Percentiles rank a stretch among this genome's conserved stretches.
Evolutionary conservation across 1,139 yeast genomes (phyloP).

Genomic region (Ogataea hybrid): DNA sequence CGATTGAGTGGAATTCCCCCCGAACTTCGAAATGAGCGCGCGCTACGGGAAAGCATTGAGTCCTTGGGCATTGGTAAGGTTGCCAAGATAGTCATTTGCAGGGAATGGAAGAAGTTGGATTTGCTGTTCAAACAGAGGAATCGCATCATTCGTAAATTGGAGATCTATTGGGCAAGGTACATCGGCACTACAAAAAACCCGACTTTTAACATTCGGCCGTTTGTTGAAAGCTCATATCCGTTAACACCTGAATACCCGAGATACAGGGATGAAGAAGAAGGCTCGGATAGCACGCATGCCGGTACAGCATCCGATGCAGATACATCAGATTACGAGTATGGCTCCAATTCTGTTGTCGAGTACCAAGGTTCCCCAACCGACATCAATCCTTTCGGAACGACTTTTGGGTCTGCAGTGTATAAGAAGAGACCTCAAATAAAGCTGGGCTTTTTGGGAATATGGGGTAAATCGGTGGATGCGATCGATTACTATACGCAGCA

Average conservation of each 20-base stretch:
- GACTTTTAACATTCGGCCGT: conserved; percentile 28
- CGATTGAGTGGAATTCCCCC: conserved; percentile 91
- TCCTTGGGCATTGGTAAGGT: conserved; percentile 78
- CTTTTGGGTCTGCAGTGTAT: conserved; percentile 31
- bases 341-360: conserved; percentile 9
- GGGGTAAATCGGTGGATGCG: conserved; percentile 63
- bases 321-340: conserved; percentile 27
- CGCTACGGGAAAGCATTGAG: conserved; percentile 60
- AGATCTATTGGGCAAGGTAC: conserved; percentile 76
- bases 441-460: conserved; percentile 50
- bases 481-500: conserved; percentile 60
- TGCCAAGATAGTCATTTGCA: conserved; percentile 69
- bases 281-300: background rate
- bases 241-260: conserved; percentile 13
- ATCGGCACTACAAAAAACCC: conserved; percentile 38
- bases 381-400: conserved; percentile 11
- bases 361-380: background rate
- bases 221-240: conserved; percentile 25
- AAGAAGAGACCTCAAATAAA: conserved; percentile 50
- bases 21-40: conserved; percentile 57
- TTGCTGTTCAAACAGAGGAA: conserved; percentile 59
- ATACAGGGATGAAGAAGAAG: conserved; percentile 19
- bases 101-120: conserved; percentile 81
- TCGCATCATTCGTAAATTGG: conserved; percentile 53
- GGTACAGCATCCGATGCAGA: conserved; percentile 8